Evolutionary conservation across 371 early-diverging fungal species (phyloP), one percentile per base, ranked within the genome.

Genomic region (Mucor sp.): DNA sequence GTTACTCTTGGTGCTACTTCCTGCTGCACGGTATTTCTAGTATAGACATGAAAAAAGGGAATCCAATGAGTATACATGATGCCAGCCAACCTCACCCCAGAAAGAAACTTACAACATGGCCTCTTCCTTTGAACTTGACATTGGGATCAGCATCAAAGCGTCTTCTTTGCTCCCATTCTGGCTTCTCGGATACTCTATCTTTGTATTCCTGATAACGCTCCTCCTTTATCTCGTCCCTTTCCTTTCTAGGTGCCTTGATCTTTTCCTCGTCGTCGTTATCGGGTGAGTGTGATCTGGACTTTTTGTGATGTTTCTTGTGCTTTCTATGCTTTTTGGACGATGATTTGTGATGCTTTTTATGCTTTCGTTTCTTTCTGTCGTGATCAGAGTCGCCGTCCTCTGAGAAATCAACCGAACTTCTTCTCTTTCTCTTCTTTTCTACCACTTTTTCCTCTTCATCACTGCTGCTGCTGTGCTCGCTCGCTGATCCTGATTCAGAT

Each of bases 121-220:
- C 84, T 65, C 84, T 65, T 30, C 84, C 84, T 65, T 84, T 84
- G 48, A 78, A 81, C 9, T 67, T 64, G 6, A 84, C 80, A 25
- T 62, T 65, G 1, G 84, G 80, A 58, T 80, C 77, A 61, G 73
- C 71, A 14, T 66, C 23, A 56, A 77, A 74, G 0, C 68, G 55
- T 58, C 79, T 71, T 63, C 63, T 65, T 47, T 63, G 27, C 48
- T 77, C 73, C 80, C 80, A 79, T 30, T 83, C 83, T 9, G 80
- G 83, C 30, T 70, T 73, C 33, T 75, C 71, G 12, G 67, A 39
- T 56, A 72, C 73, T 9, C 62, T 68, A 28, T 71, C 70, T 66
- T 62, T 60, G 37, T 63, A 67, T 21, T 68, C 63, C 23, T 50
- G 58, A 57, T 63, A 69, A 50, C 35, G 39, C 43, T 27, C 43